Conservation (phyloP, 257 asterid genomes). For the Gynochthodes officinalis region DNA sequence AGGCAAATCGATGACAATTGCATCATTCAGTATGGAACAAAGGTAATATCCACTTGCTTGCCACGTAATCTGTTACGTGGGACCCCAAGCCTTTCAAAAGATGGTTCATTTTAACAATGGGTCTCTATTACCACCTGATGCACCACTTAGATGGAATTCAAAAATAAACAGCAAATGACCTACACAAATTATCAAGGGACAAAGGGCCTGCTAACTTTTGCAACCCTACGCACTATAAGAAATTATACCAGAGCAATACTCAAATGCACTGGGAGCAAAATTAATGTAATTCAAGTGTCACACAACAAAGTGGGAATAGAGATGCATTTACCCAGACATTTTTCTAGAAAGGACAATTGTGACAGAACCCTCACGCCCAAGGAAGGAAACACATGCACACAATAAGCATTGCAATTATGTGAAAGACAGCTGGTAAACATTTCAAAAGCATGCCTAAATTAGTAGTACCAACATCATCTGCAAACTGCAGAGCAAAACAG, state of each 20-base stretch:
- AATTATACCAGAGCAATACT: background rate
- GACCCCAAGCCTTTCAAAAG: background rate
- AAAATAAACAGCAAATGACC: constrained; percentile 1
- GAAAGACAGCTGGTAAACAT: background rate
- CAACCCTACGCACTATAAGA: background rate
- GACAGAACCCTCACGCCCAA: background rate
- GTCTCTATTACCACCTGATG: background rate
- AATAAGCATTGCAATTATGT: background rate
- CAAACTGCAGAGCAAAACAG: background rate
- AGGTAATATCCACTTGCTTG: background rate
- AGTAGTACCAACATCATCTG: background rate
- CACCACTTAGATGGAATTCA: background rate
- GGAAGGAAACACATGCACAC: background rate
- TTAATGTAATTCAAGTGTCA: background rate
- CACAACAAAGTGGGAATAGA: background rate
- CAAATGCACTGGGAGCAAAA: background rate
- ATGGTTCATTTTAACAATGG: background rate
- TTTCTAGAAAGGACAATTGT: background rate
- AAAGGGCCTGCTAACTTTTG: background rate
- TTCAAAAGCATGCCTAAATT: background rate
- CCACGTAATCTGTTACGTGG: background rate
- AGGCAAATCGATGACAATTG: background rate
- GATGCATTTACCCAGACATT: background rate
- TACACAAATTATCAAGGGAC: background rate
- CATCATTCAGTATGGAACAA: background rate